Percentiles rank a stretch among this genome's conserved stretches.
phyloP scores from a whole-genome alignment of 495 filamentous ascomycete species.

The Usnea hakonensis region DNA sequence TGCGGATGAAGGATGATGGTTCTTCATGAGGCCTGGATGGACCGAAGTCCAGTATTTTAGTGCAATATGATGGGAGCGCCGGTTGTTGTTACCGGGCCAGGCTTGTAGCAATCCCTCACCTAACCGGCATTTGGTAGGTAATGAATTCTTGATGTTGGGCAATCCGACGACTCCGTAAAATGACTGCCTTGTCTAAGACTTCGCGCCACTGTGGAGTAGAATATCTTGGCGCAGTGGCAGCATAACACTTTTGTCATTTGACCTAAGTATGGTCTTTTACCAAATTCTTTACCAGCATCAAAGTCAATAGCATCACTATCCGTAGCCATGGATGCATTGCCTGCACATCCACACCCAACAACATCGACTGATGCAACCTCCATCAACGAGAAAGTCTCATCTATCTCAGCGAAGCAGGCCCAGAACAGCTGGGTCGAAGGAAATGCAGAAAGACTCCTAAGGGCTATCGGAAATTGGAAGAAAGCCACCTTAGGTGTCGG shows the following conservation, averaged over 20 bases:
- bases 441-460: not conserved
- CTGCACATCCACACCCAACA: not conserved
- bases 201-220: too few species aligned
- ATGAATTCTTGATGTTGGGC: too few species aligned
- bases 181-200: too few species aligned
- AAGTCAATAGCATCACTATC: not conserved
- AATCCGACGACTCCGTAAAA: too few species aligned
- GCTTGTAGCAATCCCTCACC: too few species aligned
- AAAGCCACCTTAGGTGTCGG: not conserved
- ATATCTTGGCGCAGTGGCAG: not conserved
- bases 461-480: not conserved
- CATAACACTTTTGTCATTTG: not conserved
- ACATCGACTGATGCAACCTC: not conserved
- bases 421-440: not conserved
- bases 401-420: not conserved
- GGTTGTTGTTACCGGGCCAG: too few species aligned
- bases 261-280: not conserved
- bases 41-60: too few species aligned
- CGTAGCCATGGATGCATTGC: not conserved
- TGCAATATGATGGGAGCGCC: too few species aligned
- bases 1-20: too few species aligned
- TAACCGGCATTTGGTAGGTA: too few species aligned
- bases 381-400: not conserved
- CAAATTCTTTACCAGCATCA: not conserved
- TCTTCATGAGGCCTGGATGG: too few species aligned